phyloP scores from a whole-genome alignment of 148 eudicot genomes.

The Heliosperma pusillum region DNA sequence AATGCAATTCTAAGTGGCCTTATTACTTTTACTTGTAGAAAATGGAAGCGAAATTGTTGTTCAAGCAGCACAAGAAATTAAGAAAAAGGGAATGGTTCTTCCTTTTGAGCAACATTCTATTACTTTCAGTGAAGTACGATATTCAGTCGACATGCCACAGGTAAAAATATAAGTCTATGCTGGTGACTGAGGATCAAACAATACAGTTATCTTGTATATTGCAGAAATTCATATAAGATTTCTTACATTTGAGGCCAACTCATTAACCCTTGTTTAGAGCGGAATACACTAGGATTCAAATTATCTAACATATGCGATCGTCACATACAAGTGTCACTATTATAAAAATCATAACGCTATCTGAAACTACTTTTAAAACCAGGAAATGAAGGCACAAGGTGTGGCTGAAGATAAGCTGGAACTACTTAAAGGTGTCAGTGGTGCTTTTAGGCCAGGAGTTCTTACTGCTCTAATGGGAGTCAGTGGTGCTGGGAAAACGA shows the following conservation, averaged over 20 bases:
- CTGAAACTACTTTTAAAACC: not conserved
- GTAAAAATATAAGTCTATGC: not conserved
- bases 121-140: constrained; percentile 59
- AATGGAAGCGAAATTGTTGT: constrained; percentile 10
- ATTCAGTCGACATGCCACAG: constrained; percentile 86
- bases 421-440: constrained; percentile 73
- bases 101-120: constrained; percentile 77
- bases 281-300: too few species aligned
- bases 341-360: too few species aligned
- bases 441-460: constrained; percentile 77
- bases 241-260: too few species aligned
- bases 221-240: too few species aligned
- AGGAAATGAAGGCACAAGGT: constrained; percentile 85
- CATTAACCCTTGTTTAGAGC: too few species aligned
- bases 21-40: constrained; percentile 6
- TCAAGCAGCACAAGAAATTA: constrained; percentile 21
- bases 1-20: not conserved
- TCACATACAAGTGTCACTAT: too few species aligned
- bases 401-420: constrained; percentile 48
- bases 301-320: too few species aligned
- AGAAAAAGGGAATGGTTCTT: constrained; percentile 69
- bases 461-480: constrained; percentile 89
- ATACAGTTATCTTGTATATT: too few species aligned
- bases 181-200: too few species aligned
- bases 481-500: constrained; percentile 89